Base-by-base conservation (phyloP, 306 rosid species). In the Corylus heterophylla region DNA sequence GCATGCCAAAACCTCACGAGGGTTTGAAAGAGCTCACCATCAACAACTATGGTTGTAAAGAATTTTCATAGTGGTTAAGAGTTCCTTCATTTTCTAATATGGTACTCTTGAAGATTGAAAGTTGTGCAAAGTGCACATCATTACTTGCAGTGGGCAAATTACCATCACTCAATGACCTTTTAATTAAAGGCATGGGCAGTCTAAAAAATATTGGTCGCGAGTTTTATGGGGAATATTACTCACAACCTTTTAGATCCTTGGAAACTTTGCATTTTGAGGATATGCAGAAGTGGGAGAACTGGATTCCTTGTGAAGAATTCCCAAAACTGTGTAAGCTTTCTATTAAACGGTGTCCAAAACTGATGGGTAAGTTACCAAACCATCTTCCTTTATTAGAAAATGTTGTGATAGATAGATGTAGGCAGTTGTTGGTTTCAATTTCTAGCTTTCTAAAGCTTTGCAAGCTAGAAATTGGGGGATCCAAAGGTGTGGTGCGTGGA, bases 1-100 rank as follows among this genome's bases (percentile, higher is more conserved):
- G 4, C 8, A 14, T 4, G 47, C 72, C 68, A 54, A n/a, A 8
- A 14, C 80, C 75, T 22, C 18, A 27, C 10, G 25, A 16, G 1
- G 68, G 17, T 0, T 2, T 77, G 4, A 25, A 77, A 55, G 20
- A 49, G 20, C 61, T 64, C 18, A 22, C 13, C 9, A 25, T 77
- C 45, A 9, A 0, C 0, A 29, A 74, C 4, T 77, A 77, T 52
- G 68, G 5, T 0, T 69, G 80, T 37, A 5, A 0, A 1, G 8
- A 42, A 20, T 68, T 77, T 54, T 61, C 74, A 42, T 1, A 45
- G 3, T 77, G 80, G 74, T 14, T 77, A 2, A 63, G 67, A 54
- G 5, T 4, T 54, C 20, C 55, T 42, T 68, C 37, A 25, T 77
- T 77, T 31, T 31, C 35, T 31, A 31, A 31, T 2, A 31, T 31